phyloP scores from a whole-genome alignment of 2,329 filamentous ascomycete species.

The Hyphodiscus sp. region DNA sequence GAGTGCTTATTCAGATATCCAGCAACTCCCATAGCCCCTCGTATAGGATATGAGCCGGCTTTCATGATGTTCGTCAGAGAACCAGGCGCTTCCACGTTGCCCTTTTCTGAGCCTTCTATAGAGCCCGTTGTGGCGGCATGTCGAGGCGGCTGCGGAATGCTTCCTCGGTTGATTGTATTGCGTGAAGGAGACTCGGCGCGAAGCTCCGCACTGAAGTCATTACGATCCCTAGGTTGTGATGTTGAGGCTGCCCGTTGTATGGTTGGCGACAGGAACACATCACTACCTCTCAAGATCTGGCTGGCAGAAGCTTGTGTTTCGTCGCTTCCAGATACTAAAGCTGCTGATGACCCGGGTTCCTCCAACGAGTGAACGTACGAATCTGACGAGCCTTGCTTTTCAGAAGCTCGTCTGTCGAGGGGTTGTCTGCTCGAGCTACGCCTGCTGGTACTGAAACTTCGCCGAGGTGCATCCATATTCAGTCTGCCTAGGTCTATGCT shows the following conservation, averaged over 20 bases:
- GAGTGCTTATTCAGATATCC: constrained; percentile 75
- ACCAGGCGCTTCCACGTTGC: constrained; percentile 29
- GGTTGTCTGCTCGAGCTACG: constrained; percentile 45
- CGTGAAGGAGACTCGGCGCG: constrained; percentile 19
- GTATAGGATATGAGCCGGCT: constrained; percentile 68
- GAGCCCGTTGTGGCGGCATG: constrained; percentile 22
- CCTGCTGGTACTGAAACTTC: constrained; percentile 58
- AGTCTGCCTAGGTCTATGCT: constrained; percentile 47
- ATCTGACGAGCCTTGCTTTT: constrained; percentile 59
- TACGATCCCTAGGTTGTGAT: constrained; percentile 13
- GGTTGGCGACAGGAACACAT: constrained; percentile 79
- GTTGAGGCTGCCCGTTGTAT: constrained; percentile 44
- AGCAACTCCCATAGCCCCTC: constrained; percentile 76
- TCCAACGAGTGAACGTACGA: constrained; percentile 71
- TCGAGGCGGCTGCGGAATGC: constrained; percentile 7
- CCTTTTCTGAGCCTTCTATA: constrained; percentile 14
- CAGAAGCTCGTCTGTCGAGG: constrained; percentile 42
- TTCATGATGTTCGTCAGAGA: constrained; percentile 52
- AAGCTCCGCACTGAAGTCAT: constrained; percentile 9
- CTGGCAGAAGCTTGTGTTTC: constrained; percentile 77
- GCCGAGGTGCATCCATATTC: constrained; percentile 39
- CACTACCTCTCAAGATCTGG: constrained; percentile 80
- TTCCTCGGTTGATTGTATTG: constrained; percentile 6
- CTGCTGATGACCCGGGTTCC: constrained; percentile 66
- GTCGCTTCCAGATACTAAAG: constrained; percentile 62